Percentiles rank a stretch among this genome's conserved stretches.
These are phyloP conservation scores for Mycena kentingensis DNA, from an alignment of 768 basidiomycete species.

Conservation along the genomic window DNA sequence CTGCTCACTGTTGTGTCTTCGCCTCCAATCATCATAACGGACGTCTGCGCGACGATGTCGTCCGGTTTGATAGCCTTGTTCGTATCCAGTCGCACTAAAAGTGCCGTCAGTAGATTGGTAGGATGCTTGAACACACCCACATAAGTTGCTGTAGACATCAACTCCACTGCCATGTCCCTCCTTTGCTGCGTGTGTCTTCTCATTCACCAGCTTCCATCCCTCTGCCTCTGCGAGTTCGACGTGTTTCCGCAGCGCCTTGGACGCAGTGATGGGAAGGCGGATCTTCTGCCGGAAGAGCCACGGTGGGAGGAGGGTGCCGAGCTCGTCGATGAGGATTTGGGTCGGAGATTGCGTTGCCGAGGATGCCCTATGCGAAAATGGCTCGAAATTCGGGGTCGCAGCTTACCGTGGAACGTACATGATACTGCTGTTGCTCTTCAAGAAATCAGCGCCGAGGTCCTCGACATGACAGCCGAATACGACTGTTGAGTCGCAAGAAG, in stretches of 20 bases:
- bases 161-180: too few species aligned
- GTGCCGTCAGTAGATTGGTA: slow-evolving; percentile 1
- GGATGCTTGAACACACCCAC: background rate
- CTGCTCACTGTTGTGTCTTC: slow-evolving; percentile 15
- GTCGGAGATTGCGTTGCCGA: background rate
- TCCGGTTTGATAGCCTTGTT: slow-evolving; percentile 10
- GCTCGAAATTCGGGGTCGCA: too few species aligned
- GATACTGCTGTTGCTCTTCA: too few species aligned
- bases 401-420: too few species aligned
- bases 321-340: background rate
- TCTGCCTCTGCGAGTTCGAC: background rate
- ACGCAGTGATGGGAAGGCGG: too few species aligned
- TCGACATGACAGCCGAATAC: too few species aligned
- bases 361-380: too few species aligned
- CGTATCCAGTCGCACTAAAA: slow-evolving; percentile 11
- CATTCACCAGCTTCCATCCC: background rate
- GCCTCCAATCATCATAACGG: slow-evolving; percentile 15
- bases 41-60: slow-evolving; percentile 16
- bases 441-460: too few species aligned
- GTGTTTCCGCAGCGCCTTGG: background rate
- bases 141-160: too few species aligned
- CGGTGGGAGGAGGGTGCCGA: background rate
- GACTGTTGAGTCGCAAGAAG: too few species aligned
- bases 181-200: too few species aligned
- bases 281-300: background rate